Evolutionary conservation across 2,329 filamentous ascomycete species (phyloP).

Genomic region (Aspergillus intermedius): DNA sequence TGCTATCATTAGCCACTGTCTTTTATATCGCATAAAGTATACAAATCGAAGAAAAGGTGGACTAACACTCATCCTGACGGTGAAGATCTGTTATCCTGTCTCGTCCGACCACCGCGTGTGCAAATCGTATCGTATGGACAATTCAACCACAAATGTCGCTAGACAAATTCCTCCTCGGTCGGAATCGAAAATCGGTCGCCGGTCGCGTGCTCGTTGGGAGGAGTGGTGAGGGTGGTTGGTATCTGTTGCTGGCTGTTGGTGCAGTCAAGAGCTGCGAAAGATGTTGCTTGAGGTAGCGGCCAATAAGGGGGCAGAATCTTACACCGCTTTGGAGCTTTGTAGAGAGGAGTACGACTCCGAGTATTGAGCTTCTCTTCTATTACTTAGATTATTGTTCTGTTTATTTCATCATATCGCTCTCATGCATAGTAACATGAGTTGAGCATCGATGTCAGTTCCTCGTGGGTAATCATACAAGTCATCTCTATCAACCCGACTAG

Average conservation of each 20-base stretch:
- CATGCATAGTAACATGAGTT: too few relatives aligned
- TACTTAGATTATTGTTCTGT: not conserved
- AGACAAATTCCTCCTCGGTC: too few relatives aligned
- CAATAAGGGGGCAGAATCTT: constrained; percentile 15
- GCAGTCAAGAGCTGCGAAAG: constrained; percentile 23
- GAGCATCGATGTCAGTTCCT: too few relatives aligned
- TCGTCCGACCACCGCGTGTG: too few relatives aligned
- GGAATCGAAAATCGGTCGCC: constrained; percentile 2
- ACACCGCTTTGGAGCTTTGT: constrained; percentile 20
- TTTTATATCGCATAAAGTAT: too few relatives aligned
- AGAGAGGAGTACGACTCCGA: not conserved
- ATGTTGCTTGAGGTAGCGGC: constrained; percentile 17
- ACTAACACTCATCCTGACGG: constrained; percentile 1
- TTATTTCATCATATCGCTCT: too few relatives aligned
- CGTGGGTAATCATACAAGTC: too few relatives aligned
- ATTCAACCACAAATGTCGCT: too few relatives aligned
- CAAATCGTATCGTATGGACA: too few relatives aligned
- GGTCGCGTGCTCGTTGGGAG: constrained; percentile 2
- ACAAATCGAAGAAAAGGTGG: constrained; percentile 19
- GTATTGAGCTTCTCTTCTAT: not conserved
- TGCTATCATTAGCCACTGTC: constrained; percentile 19
- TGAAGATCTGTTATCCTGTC: not conserved
- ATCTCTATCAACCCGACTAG: too few relatives aligned
- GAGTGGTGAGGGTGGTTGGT: constrained; percentile 10
- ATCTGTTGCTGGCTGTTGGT: constrained; percentile 5